phyloP scores from a whole-genome alignment of 352 stramenopile species.

The Phytopythium sindhum region DNA sequence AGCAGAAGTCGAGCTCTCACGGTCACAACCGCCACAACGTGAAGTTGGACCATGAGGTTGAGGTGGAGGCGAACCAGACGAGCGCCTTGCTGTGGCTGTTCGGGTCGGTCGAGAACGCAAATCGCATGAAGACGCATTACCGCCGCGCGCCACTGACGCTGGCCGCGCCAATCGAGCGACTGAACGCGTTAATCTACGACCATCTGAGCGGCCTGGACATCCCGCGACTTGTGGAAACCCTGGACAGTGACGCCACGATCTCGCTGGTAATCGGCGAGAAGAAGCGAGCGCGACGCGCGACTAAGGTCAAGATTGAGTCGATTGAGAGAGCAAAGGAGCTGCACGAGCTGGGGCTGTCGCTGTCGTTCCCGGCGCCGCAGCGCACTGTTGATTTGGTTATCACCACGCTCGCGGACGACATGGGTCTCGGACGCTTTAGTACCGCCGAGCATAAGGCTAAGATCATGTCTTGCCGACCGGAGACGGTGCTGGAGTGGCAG shows the following conservation, averaged over 20 bases:
- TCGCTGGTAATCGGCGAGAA: constrained; percentile 8
- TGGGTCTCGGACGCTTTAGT: constrained; percentile 27
- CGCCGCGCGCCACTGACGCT: constrained; percentile 12
- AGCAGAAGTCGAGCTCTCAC: not conserved
- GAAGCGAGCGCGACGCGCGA: constrained; percentile 6
- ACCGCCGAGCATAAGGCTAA: constrained; percentile 6
- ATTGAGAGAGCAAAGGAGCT: constrained; percentile 14
- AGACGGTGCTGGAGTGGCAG: constrained; percentile 30
- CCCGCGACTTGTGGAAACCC: constrained; percentile 18
- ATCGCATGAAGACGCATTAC: constrained; percentile 24
- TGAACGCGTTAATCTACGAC: constrained; percentile 29
- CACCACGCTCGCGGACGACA: constrained; percentile 19
- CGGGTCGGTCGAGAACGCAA: constrained; percentile 20
- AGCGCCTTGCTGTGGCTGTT: constrained; percentile 19
- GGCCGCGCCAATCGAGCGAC: constrained; percentile 23
- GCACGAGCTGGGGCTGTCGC: constrained; percentile 12
- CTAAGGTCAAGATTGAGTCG: constrained; percentile 10
- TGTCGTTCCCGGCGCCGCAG: constrained; percentile 26
- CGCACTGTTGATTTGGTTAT: constrained; percentile 18
- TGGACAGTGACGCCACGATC: constrained; percentile 14
- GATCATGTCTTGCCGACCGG: constrained; percentile 8
- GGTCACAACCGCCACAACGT: no score
- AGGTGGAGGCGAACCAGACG: not conserved
- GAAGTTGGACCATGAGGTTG: not conserved
- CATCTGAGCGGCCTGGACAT: constrained; percentile 25